phyloP scores from a whole-genome alignment of 1,284 basidiomycete genomes.

The Phenoliferia sp. region DNA sequence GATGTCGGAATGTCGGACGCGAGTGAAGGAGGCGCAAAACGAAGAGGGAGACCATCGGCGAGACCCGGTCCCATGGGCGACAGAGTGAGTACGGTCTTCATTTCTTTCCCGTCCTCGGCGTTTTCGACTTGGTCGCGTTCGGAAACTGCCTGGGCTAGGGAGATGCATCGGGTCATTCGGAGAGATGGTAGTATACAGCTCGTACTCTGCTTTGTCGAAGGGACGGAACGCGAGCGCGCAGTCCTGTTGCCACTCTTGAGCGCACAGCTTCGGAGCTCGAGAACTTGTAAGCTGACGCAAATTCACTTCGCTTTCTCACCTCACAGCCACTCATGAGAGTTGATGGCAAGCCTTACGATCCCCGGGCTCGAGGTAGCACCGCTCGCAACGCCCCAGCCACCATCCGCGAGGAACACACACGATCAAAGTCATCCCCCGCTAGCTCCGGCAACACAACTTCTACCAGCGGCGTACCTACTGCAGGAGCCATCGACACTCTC shows the following conservation, averaged over 20 bases:
- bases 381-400: slow-evolving; percentile 16
- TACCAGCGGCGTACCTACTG: neutral
- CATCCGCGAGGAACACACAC: slow-evolving; percentile 13
- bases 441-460: neutral
- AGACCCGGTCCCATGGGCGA: slow-evolving; percentile 28
- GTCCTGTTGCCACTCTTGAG: neutral
- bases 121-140: neutral
- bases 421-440: slow-evolving; percentile 2
- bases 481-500: slow-evolving; percentile 24
- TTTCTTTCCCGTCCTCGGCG: neutral
- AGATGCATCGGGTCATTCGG: neutral
- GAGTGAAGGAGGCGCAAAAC: neutral
- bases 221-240: neutral
- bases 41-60: slow-evolving; percentile 12
- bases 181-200: too few relatives aligned
- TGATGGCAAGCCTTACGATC: neutral
- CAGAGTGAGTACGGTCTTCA: slow-evolving; percentile 10
- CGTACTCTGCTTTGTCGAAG: too few relatives aligned
- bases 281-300: neutral
- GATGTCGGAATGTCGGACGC: slow-evolving; percentile 30
- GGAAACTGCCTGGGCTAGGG: neutral
- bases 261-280: neutral
- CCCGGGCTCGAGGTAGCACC: neutral
- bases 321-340: neutral
- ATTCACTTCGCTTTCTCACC: neutral